These are phyloP conservation scores for Leccinum ochraceum DNA, from an alignment of 768 basidiomycete genomes.

Conservation along the genomic window DNA sequence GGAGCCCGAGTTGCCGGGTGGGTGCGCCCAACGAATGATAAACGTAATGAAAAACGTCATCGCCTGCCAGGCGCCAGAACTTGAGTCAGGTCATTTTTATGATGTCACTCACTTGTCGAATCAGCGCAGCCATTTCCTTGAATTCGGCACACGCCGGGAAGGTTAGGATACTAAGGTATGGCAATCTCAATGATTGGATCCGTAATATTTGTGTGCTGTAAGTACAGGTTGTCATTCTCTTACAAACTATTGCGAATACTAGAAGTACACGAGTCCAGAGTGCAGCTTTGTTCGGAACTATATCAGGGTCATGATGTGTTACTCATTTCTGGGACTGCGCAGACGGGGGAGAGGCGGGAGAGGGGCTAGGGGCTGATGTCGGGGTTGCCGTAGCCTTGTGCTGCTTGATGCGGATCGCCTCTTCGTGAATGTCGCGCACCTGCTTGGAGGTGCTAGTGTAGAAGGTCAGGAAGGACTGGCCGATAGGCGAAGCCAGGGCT, in stretches of 20 bases:
- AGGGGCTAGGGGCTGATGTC: slow-evolving; percentile 14
- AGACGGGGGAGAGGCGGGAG: slow-evolving; percentile 6
- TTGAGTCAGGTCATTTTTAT: too few species aligned
- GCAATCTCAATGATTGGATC: too few species aligned
- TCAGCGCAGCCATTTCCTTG: too few species aligned
- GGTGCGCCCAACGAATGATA: too few species aligned
- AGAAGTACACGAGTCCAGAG: slow-evolving; percentile 11
- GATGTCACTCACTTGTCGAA: too few species aligned
- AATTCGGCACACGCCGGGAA: too few species aligned
- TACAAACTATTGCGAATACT: slow-evolving; percentile 6
- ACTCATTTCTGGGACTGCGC: slow-evolving; percentile 10
- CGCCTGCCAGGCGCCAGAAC: too few species aligned
- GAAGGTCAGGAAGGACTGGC: slow-evolving; percentile 74
- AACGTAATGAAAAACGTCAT: too few species aligned
- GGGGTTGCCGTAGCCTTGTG: slow-evolving; percentile 44
- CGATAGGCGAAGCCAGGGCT: slow-evolving; percentile 74
- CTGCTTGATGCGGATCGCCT: slow-evolving; percentile 79
- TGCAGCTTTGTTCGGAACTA: not conserved
- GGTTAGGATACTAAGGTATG: too few species aligned
- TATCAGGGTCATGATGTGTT: slow-evolving; percentile 4
- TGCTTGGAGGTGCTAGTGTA: slow-evolving; percentile 91
- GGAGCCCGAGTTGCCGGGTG: too few species aligned
- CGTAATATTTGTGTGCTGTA: not conserved
- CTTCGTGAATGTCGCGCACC: slow-evolving; percentile 89
- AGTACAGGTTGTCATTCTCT: not conserved